Base-by-base conservation (phyloP, 305 asterid species). In the Striga hermonthica region DNA sequence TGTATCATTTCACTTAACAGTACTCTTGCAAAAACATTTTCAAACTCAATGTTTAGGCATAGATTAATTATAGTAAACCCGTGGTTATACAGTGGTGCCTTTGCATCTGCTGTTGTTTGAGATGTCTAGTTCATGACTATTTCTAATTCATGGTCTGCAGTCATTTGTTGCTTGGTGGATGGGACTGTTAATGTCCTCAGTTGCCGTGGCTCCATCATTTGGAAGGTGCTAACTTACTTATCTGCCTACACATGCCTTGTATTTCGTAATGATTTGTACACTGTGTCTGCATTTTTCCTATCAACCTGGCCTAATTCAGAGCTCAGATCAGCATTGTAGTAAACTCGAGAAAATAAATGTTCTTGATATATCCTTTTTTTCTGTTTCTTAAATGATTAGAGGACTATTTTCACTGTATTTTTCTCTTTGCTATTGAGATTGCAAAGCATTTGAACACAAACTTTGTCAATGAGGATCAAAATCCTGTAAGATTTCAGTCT, bases 161-260 rank as follows among this genome's bases (percentile, higher is more conserved):
- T 86, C 67, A 80, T 85, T 68, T 91, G 95, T 77, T 89, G 98
- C 95, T 76, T 80, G 83, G 98, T 91, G 44, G 83, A 91, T 82
- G 95, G 98, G 36, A 68, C 76, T 75, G 90, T 86, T 36, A 75
- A 70, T 70, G 81, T 68, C 56, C 71, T 89, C 69, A 80, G 76
- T 73, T 50, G 79, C 12, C 76, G 56, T 60, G 96, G 98, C 60
- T 78, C 89, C 76, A 74, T 82, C 45, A 45, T 83, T 57, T 91
- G 98, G 98, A 86, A 81, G 95, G 98, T 87, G 75, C 54, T 66
- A 69, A 11, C 55, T 35, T 67, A 62, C 35, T 54, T 56, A 38
- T 37, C 40, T 70, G 60, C 65, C 39, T 58, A 44, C 38, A 72
- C 37, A 50, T 47, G 69, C 47, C 9, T 58, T 48, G 7, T 54